A percentile compares a stretch with the other conserved stretches of the same genome.
Conservation (phyloP, 306 rosid species). For the Castanospermum australe region DNA sequence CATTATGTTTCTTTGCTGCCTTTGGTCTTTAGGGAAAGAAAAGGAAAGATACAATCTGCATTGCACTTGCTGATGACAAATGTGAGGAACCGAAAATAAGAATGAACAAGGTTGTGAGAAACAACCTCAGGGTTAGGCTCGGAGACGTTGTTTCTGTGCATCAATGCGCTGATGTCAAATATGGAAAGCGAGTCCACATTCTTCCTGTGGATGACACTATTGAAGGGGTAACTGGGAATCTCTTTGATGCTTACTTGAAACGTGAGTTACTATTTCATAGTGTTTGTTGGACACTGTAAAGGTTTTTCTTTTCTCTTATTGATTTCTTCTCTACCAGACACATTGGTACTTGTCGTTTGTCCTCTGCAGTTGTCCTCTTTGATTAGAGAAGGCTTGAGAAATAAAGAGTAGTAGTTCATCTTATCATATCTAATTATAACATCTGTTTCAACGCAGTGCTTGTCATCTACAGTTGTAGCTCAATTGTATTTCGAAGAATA, state of each 20-base stretch:
- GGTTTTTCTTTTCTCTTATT: background rate
- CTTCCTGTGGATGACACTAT: conserved; percentile 94
- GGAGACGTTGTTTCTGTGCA: conserved; percentile 96
- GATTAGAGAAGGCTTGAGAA: background rate
- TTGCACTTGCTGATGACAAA: conserved; percentile 87
- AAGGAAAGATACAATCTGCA: conserved; percentile 85
- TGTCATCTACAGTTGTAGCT: background rate
- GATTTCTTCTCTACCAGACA: background rate
- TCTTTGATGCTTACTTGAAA: conserved; percentile 86
- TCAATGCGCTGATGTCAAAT: conserved; percentile 89
- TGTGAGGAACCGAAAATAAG: conserved; percentile 91
- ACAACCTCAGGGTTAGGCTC: conserved; percentile 92
- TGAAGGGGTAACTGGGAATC: conserved; percentile 87
- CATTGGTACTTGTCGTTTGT: background rate
- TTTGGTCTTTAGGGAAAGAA: conserved; percentile 73
- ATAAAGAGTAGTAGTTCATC: background rate
- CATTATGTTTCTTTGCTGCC: background rate
- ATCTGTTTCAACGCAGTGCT: background rate
- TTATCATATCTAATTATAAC: background rate
- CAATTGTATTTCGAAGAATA: background rate
- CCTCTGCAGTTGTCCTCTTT: background rate
- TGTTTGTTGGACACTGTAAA: background rate
- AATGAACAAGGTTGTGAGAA: conserved; percentile 94
- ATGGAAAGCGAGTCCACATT: conserved; percentile 90
- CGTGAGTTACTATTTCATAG: conserved; percentile 51